A percentile compares a stretch with the other conserved stretches of the same genome.
Conservation (phyloP, 2,329 filamentous ascomycete genomes). For the Xylariaceae sp. region DNA sequence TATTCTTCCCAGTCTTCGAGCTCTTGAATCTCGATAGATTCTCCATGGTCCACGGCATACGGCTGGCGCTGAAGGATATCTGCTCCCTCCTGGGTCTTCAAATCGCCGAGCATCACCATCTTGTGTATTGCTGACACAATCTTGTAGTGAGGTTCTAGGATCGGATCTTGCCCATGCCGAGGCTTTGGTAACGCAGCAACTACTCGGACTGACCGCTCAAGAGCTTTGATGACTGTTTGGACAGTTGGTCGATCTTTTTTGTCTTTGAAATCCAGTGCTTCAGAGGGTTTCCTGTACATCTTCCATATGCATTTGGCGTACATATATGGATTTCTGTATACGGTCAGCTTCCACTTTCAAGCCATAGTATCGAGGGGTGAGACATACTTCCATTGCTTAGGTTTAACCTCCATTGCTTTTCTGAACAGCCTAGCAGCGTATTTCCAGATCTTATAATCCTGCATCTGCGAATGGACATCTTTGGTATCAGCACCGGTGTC, state of each 20-base stretch:
- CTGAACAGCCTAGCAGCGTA: slow-evolving; percentile 54
- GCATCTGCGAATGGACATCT: slow-evolving; percentile 54
- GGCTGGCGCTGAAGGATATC: slow-evolving; percentile 54
- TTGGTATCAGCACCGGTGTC: slow-evolving; percentile 45
- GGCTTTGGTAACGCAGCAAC: slow-evolving; percentile 51
- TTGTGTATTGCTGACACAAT: slow-evolving; percentile 80
- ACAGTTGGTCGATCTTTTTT: slow-evolving; percentile 35
- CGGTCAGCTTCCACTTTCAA: slow-evolving; percentile 21
- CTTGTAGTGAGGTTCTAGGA: slow-evolving; percentile 91
- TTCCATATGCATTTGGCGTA: slow-evolving; percentile 61
- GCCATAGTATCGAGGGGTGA: background rate
- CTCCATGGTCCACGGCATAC: slow-evolving; percentile 47
- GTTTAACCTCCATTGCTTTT: slow-evolving; percentile 51
- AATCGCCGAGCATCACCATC: slow-evolving; percentile 57
- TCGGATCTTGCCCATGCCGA: slow-evolving; percentile 62
- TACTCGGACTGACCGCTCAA: slow-evolving; percentile 49
- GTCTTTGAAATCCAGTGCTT: slow-evolving; percentile 43
- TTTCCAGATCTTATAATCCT: slow-evolving; percentile 59
- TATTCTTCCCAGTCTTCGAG: slow-evolving; percentile 59
- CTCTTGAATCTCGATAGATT: slow-evolving; percentile 50
- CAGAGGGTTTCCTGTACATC: slow-evolving; percentile 51
- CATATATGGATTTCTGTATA: slow-evolving; percentile 52
- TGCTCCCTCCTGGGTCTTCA: slow-evolving; percentile 46
- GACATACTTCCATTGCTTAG: slow-evolving; percentile 54
- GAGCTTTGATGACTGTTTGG: slow-evolving; percentile 41